A percentile compares a stretch with the other conserved stretches of the same genome.
Evolutionary conservation across 768 basidiomycete genomes (phyloP).

Genomic region (Leccinum subgranulosum): DNA sequence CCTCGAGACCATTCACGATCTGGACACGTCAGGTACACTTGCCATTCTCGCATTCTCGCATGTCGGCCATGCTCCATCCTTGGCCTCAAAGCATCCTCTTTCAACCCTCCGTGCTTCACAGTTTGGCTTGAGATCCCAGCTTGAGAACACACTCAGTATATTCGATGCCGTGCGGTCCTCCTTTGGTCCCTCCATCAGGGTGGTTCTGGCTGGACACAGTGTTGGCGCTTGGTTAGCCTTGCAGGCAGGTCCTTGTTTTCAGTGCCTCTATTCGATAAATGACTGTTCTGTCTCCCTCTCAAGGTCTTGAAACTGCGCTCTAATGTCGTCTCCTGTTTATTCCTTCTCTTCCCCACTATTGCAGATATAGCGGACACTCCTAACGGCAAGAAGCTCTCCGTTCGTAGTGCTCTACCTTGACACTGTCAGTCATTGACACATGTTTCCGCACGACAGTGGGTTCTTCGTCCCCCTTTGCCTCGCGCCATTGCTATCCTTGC

Average conservation of each 20-base stretch:
- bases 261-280: background rate
- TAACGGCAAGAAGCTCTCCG: conserved; percentile 58
- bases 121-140: conserved; percentile 45
- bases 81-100: conserved; percentile 4
- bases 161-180: conserved; percentile 40
- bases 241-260: conserved; percentile 41
- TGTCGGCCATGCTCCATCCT: conserved; percentile 56
- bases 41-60: conserved; percentile 62
- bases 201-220: conserved; percentile 62
- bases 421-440: background rate
- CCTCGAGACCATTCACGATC: conserved; percentile 47
- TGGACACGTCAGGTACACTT: conserved; percentile 33
- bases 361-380: conserved; percentile 61
- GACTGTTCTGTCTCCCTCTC: background rate
- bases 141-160: conserved; percentile 53
- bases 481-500: conserved; percentile 45
- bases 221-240: conserved; percentile 69
- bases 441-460: conserved; percentile 32
- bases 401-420: conserved; percentile 32
- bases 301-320: conserved; percentile 52
- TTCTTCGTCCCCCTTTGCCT: conserved; percentile 47
- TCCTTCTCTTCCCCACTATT: conserved; percentile 71
- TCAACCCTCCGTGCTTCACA: conserved; percentile 17
- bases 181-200: conserved; percentile 34
- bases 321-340: conserved; percentile 38